Evolutionary conservation across 805 yeast species (phyloP), one percentile per base, ranked within the genome.

Genomic region (Kodamaea lidongshanica): DNA sequence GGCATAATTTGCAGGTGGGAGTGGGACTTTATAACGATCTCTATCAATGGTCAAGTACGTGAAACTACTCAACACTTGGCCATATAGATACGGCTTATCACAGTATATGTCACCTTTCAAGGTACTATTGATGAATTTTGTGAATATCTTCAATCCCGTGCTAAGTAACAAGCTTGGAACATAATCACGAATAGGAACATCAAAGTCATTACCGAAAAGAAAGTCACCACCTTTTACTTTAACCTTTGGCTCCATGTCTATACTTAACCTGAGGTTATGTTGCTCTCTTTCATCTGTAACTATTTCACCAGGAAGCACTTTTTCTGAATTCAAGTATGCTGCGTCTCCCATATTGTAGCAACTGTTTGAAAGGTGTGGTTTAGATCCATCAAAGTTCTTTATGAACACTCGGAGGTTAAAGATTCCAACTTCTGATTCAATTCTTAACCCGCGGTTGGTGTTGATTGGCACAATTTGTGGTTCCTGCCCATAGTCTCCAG

Each of bases 151-250:
- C 40, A 74, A 57, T 0, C 82, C 85, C 0, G 69, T 58, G 1
- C 63, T 40, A 24, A 65, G 42, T 16, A 64, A 38, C 2, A 72
- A 50, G 4, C 74, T 61, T 3, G 87, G 87, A 7, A 79, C 62
- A 32, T 62, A 61, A 27, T 76, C 76, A 18, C 66, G 56, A 18
- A 79, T 67, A 0, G 83, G 77, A n/a, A 58, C 47, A 7, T 67
- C 72, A 46, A 77, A 76, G 44, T 79, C 86, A 46, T 79, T 79
- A 1, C 87, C 87, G 55, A 74, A 79, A n/a, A 73, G 35, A 23
- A 79, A 52, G n/a, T 66, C 63, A 23, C 69, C 60, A 3, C 81
- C 83, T 12, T 42, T 45, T n/a, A 77, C 53, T 12, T 56, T 59
- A 4, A 36, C 33, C 7, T 44, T 54, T 24, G 79, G 80, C 7